Evolutionary conservation across 768 basidiomycete species (phyloP).

Genomic region (Tulasnella sp.): DNA sequence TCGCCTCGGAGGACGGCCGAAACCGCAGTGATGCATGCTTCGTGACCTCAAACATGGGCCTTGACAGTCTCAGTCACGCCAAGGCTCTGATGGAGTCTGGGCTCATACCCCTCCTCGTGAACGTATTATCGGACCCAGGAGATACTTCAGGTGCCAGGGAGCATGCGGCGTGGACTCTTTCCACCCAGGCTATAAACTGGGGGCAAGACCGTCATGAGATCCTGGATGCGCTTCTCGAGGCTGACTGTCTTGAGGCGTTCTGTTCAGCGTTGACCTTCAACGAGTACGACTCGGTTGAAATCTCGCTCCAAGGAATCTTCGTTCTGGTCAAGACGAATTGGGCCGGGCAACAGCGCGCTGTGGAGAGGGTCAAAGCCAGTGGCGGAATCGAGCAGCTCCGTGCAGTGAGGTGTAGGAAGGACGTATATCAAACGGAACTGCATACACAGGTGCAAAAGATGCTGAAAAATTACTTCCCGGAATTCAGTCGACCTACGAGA

Average conservation of each 20-base stretch:
- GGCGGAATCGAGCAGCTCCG: neutral
- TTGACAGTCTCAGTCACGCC: too few relatives aligned
- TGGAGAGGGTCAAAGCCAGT: neutral
- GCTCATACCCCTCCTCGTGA: too few relatives aligned
- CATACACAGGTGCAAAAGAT: neutral
- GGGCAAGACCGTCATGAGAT: too few relatives aligned
- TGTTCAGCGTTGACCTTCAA: neutral
- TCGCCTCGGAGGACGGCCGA: too few relatives aligned
- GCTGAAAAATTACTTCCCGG: neutral
- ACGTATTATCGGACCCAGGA: too few relatives aligned
- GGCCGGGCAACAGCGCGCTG: neutral
- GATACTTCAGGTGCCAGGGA: too few relatives aligned
- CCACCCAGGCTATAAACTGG: neutral
- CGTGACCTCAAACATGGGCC: too few relatives aligned
- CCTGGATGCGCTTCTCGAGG: neutral
- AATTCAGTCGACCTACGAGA: neutral
- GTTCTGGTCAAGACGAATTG: neutral
- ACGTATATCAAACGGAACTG: neutral
- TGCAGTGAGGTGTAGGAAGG: neutral
- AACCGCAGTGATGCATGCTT: too few relatives aligned
- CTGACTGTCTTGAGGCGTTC: neutral
- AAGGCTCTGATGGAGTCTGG: too few relatives aligned
- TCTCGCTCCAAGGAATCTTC: neutral
- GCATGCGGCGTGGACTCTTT: neutral
- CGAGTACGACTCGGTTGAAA: neutral